Conservation (phyloP, 2,329 filamentous ascomycete species). For the Calonectria naviculata region DNA sequence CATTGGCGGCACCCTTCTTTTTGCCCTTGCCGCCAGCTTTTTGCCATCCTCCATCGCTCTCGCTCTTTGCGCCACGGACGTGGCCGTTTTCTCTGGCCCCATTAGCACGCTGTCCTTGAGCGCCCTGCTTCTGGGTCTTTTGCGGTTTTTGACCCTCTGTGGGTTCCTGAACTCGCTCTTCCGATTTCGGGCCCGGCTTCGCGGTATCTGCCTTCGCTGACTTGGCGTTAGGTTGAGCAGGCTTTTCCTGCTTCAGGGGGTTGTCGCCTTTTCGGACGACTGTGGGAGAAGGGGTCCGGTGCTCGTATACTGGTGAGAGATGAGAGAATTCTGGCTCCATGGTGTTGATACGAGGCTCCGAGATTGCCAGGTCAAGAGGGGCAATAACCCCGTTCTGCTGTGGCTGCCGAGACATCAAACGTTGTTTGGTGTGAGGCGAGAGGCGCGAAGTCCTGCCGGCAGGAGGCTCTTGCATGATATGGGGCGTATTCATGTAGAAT, state of each 20-base stretch:
- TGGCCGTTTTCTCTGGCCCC: constrained; percentile 64
- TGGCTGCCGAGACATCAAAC: constrained; percentile 52
- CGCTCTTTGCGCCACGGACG: constrained; percentile 64
- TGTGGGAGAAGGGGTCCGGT: constrained; percentile 76
- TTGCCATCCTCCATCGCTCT: constrained; percentile 68
- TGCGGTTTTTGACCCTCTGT: constrained; percentile 36
- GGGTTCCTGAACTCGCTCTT: constrained; percentile 14
- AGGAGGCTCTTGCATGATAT: constrained; percentile 45
- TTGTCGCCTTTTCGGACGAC: constrained; percentile 65
- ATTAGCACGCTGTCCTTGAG: constrained; percentile 49
- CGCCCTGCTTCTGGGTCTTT: constrained; percentile 40
- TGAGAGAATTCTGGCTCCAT: constrained; percentile 56
- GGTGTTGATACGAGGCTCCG: constrained; percentile 53
- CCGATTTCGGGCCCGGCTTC: constrained; percentile 24
- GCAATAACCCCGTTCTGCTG: constrained; percentile 64
- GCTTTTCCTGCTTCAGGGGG: constrained; percentile 41
- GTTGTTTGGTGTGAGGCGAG: constrained; percentile 49
- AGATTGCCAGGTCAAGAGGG: constrained; percentile 66
- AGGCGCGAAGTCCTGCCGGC: constrained; percentile 43
- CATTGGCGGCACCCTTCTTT: constrained; percentile 57
- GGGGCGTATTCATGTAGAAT: constrained; percentile 42
- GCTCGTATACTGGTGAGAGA: constrained; percentile 81
- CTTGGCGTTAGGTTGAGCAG: constrained; percentile 33
- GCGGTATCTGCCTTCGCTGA: constrained; percentile 27
- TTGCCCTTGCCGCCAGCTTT: constrained; percentile 61